These are phyloP conservation scores for Fomitopsis betulina DNA, from an alignment of 1,284 basidiomycete species.

Conservation along the genomic window DNA sequence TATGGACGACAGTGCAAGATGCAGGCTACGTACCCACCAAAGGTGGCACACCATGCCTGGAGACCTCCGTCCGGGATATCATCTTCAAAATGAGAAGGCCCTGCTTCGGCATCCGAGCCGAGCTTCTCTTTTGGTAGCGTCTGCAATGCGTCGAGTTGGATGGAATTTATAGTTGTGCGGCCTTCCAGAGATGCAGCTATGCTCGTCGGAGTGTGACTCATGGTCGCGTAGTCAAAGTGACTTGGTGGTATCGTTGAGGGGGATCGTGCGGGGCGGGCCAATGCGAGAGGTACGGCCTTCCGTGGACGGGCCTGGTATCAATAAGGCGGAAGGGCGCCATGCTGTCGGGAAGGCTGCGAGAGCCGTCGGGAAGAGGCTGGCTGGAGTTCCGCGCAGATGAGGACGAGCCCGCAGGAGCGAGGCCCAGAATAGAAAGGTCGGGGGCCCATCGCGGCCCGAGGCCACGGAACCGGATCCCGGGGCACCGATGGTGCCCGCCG, in stretches of 20 bases:
- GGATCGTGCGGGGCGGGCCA: background rate
- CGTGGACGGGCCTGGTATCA: background rate
- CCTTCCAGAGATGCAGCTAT: background rate
- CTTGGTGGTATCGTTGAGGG: too few species aligned
- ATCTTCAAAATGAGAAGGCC: background rate
- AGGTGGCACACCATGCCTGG: background rate
- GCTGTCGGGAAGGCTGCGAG: background rate
- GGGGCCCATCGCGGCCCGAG: background rate
- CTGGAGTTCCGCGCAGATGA: background rate
- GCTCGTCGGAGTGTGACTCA: background rate
- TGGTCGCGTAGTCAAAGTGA: background rate
- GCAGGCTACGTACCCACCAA: constrained; percentile 4
- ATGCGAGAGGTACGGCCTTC: background rate
- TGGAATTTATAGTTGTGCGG: background rate
- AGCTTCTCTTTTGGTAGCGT: background rate
- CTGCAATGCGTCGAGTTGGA: background rate
- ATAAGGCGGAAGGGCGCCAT: background rate
- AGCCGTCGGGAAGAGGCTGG: background rate
- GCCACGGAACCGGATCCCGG: too few species aligned
- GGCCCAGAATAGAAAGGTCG: background rate
- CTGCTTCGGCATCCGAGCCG: background rate
- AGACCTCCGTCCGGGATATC: constrained; percentile 1
- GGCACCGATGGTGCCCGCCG: too few species aligned
- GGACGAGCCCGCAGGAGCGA: background rate
- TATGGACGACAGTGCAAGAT: background rate